Percentiles rank a stretch among this genome's conserved stretches.
phyloP scores from a whole-genome alignment of 306 rosid species.

The Acacia confusa region DNA sequence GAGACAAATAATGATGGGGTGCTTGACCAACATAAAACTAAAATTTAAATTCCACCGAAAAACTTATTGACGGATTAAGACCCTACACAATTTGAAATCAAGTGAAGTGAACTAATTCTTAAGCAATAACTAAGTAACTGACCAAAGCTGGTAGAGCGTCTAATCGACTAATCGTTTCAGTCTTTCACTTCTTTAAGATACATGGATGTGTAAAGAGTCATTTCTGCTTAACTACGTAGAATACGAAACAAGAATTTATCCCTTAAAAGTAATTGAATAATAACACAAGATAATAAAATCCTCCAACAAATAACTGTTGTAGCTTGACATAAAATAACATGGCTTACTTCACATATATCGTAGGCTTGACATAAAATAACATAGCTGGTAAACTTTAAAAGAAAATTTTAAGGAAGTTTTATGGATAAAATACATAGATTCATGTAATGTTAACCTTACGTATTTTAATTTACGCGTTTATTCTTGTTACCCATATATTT shows the following conservation, averaged over 20 bases:
- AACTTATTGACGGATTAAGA: neutral
- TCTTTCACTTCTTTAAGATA: neutral
- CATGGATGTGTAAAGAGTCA: neutral
- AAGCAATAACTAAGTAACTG: neutral
- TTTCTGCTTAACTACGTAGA: neutral
- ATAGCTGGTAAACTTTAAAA: neutral
- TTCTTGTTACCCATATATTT: neutral
- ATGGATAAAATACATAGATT: neutral
- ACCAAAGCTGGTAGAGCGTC: neutral
- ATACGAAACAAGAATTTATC: neutral
- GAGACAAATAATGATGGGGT: neutral
- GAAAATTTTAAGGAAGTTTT: neutral
- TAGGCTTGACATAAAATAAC: neutral
- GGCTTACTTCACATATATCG: neutral
- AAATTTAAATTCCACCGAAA: neutral
- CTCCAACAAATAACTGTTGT: too few relatives aligned
- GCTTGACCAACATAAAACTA: neutral
- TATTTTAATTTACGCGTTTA: neutral
- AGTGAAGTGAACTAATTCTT: neutral
- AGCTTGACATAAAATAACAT: neutral
- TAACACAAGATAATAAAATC: too few relatives aligned
- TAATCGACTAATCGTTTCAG: too few relatives aligned
- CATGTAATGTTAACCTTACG: neutral
- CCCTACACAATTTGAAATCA: neutral
- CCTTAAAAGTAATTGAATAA: neutral